These are phyloP conservation scores for Crucihimalaya himalaica DNA, from an alignment of 345 rosid genomes.

Conservation along the genomic window DNA sequence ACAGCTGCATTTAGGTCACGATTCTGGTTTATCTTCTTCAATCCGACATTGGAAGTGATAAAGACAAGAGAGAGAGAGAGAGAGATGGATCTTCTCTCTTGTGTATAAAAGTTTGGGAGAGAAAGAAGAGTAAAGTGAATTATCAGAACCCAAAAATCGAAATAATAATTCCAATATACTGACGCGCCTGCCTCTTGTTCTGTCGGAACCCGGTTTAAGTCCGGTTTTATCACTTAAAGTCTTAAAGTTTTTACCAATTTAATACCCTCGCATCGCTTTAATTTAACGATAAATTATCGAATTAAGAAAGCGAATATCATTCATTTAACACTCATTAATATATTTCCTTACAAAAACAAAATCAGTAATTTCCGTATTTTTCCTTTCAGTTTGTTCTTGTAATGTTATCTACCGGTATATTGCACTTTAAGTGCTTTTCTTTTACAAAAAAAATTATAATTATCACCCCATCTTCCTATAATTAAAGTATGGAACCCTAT, in stretches of 20 bases:
- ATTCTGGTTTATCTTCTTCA: constrained; percentile 20
- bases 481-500: not conserved
- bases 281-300: not conserved
- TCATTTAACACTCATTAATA: constrained; percentile 7
- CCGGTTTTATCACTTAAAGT: constrained; percentile 23
- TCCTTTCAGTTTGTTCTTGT: not conserved
- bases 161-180: constrained; percentile 37
- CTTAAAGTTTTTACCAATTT: not conserved
- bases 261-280: not conserved
- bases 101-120: constrained; percentile 32
- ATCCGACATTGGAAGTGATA: constrained; percentile 12
- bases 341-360: not conserved
- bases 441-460: constrained; percentile 23
- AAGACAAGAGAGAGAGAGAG: constrained; percentile 13
- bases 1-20: constrained; percentile 6
- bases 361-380: not conserved
- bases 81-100: constrained; percentile 28
- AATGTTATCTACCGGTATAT: constrained; percentile 16
- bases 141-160: constrained; percentile 15
- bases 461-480: not conserved
- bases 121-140: constrained; percentile 34
- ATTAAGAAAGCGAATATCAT: not conserved
- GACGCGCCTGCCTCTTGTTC: constrained; percentile 37
- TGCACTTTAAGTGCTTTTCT: not conserved
- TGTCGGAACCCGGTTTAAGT: constrained; percentile 33